phyloP scores from a whole-genome alignment of 2,329 filamentous ascomycete species.

The Pestalotiopsis sp. region DNA sequence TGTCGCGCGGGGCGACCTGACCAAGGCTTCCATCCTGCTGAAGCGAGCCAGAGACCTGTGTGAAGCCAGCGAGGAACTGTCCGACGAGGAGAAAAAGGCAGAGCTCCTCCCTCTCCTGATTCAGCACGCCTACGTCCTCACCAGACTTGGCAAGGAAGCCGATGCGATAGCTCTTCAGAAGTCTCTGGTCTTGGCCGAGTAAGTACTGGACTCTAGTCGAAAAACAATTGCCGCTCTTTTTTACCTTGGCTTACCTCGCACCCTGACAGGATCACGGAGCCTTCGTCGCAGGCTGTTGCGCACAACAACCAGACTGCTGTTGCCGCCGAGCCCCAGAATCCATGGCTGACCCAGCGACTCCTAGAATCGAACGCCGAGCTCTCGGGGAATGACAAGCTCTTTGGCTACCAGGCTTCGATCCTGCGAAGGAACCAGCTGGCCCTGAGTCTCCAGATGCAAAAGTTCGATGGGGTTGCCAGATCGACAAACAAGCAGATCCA shows the following conservation, averaged over 20 bases:
- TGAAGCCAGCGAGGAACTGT: slow-evolving; percentile 71
- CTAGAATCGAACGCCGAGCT: slow-evolving; percentile 55
- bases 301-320: slow-evolving; percentile 62
- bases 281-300: slow-evolving; percentile 66
- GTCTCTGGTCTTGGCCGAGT: slow-evolving; percentile 64
- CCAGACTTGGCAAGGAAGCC: slow-evolving; percentile 63
- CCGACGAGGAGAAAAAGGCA: slow-evolving; percentile 71
- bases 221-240: not conserved
- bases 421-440: slow-evolving; percentile 65
- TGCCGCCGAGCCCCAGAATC: slow-evolving; percentile 53
- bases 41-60: slow-evolving; percentile 73
- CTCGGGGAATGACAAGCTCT: slow-evolving; percentile 64
- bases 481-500: slow-evolving; percentile 46
- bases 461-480: slow-evolving; percentile 62
- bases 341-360: slow-evolving; percentile 67
- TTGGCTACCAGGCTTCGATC: slow-evolving; percentile 68
- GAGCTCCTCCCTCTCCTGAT: slow-evolving; percentile 76
- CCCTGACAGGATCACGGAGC: slow-evolving; percentile 60
- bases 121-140: slow-evolving; percentile 74
- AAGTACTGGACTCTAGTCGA: slow-evolving; percentile 31
- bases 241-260: not conserved
- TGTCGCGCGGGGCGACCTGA: slow-evolving; percentile 69
- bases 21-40: slow-evolving; percentile 65
- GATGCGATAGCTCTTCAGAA: slow-evolving; percentile 67
- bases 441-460: slow-evolving; percentile 67